Conservation (phyloP, 2,329 filamentous ascomycete species). For the Fusarium tricinctum region DNA sequence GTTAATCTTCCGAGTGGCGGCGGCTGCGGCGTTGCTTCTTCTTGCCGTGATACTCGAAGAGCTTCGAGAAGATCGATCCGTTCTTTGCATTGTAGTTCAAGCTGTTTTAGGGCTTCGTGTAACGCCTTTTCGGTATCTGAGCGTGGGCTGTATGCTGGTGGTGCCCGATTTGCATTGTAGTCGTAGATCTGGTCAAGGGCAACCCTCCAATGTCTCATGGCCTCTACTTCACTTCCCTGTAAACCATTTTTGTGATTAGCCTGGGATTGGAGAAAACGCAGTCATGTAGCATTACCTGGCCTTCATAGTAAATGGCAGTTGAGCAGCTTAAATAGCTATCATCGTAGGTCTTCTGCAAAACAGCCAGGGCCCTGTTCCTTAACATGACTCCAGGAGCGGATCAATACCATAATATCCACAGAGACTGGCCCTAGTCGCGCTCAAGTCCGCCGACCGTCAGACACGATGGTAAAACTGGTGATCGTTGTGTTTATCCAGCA, state of each 20-base stretch:
- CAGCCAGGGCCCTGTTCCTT: constrained; percentile 71
- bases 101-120: constrained; percentile 81
- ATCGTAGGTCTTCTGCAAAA: constrained; percentile 97
- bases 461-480: not conserved
- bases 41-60: constrained; percentile 74
- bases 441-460: constrained; percentile 35
- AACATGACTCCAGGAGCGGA: constrained; percentile 61
- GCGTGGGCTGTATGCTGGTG: constrained; percentile 76
- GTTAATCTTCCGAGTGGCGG: constrained; percentile 41
- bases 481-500: constrained; percentile 16
- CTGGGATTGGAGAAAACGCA: constrained; percentile 5
- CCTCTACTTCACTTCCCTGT: constrained; percentile 91
- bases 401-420: constrained; percentile 50
- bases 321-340: constrained; percentile 96
- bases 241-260: constrained; percentile 21
- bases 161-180: constrained; percentile 82
- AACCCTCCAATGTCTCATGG: constrained; percentile 88
- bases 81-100: constrained; percentile 94
- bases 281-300: constrained; percentile 72
- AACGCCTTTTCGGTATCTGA: constrained; percentile 88
- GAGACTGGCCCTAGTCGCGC: constrained; percentile 38
- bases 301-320: constrained; percentile 95
- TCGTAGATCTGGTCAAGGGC: constrained; percentile 92
- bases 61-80: constrained; percentile 90
- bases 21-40: constrained; percentile 39